These are phyloP conservation scores for Pyronema domesticum DNA, from an alignment of 495 filamentous ascomycete species.

Conservation along the genomic window DNA sequence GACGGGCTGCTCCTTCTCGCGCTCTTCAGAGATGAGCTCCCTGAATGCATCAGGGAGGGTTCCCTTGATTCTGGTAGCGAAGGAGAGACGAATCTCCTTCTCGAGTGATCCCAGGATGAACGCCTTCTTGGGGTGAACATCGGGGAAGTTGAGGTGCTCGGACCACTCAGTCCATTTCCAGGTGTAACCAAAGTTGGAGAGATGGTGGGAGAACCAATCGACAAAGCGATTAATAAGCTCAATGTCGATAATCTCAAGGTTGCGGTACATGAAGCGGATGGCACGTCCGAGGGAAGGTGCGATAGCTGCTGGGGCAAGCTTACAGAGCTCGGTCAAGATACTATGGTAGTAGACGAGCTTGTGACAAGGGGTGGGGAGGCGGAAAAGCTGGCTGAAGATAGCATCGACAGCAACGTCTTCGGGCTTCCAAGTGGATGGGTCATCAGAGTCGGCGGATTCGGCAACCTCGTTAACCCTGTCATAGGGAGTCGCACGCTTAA, in stretches of 20 bases:
- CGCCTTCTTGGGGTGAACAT: constrained; percentile 71
- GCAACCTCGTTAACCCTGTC: constrained; percentile 68
- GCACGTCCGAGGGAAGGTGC: constrained; percentile 88
- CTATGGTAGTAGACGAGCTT: constrained; percentile 94
- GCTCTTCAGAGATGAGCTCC: constrained; percentile 59
- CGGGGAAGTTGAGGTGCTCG: constrained; percentile 60
- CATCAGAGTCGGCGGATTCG: constrained; percentile 29
- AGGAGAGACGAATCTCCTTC: constrained; percentile 92
- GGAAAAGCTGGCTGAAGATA: constrained; percentile 85
- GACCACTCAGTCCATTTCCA: constrained; percentile 99
- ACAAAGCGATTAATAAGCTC: constrained; percentile 76
- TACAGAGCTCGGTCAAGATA: constrained; percentile 84
- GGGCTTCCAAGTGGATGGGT: constrained; percentile 73
- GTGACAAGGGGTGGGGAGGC: constrained; percentile 72
- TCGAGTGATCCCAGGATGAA: constrained; percentile 82
- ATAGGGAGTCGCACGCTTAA: constrained; percentile 79
- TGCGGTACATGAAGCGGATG: constrained; percentile 77
- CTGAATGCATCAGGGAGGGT: constrained; percentile 79
- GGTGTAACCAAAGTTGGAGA: constrained; percentile 97
- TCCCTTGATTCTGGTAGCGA: constrained; percentile 86
- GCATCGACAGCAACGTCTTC: constrained; percentile 96
- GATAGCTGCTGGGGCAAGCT: constrained; percentile 84
- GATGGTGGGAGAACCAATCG: constrained; percentile 95
- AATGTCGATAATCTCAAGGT: constrained; percentile 61
- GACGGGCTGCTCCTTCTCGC: constrained; percentile 82